Base-by-base conservation (phyloP, 169 alveolate species). In the Eimeria praecox region DNA sequence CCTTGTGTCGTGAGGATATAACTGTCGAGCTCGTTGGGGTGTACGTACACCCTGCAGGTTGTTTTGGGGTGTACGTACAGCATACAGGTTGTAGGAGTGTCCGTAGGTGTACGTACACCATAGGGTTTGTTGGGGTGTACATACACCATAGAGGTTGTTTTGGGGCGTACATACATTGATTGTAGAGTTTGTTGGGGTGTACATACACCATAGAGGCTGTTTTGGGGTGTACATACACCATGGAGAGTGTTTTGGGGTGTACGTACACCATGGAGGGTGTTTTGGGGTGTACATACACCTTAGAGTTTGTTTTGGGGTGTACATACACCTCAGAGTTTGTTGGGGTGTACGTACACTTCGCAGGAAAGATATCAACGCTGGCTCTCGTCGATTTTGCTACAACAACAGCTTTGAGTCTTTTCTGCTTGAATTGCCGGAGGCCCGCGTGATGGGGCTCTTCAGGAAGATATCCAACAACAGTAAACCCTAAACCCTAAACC, bases 381-480 rank as follows among this genome's bases (percentile, higher is more conserved):
- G 90, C 75, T 0, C 64, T 49, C 73, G 90, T 9, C 71, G 90
- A 8, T 82, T 82, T 82, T 82, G 90, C 30, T 49, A 82, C 71
- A 49, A 30, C 90, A 82, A 82, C 52, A 54, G 90, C 27, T 82
- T 44, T 54, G 90, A 82, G 90, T 44, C 90, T 30, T 22, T 49
- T 49, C 73, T 82, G 46, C 62, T 82, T 14, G 90, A 82, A n/a
- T 16, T 82, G 40, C 90, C 90, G 3, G 90, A 82, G 49, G 71
- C 90, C 52, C 64, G 90, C 16, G 44, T 82, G 9, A 27, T 82
- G 71, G 90, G 90, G 33, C 73, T 82, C 14, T 82, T 46, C 33
- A 82, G 62, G 24, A 44, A 49, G n/a, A n/a, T 82, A 12, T 22
- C 73, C 14, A 82, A 49, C 73, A 82, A 82, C 90, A 82, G 90